Base-by-base conservation (phyloP, 2,329 filamentous ascomycete species). In the Huntiella bhutanensis region DNA sequence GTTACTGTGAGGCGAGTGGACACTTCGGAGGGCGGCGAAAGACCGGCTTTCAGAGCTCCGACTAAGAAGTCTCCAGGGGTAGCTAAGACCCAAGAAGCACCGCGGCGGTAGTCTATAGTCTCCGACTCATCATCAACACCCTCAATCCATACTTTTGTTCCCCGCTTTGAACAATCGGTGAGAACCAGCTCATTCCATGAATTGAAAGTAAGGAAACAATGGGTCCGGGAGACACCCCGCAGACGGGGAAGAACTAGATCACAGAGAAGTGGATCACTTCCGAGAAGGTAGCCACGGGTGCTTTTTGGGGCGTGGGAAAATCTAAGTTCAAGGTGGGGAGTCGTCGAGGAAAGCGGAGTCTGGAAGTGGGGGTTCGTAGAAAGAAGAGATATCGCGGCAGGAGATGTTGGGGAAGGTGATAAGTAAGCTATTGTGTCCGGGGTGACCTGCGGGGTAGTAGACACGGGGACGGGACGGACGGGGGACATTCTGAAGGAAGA, bases 91-190 rank as follows among this genome's bases (percentile, higher is more conserved):
- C 35, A 65, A 52, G 15, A 60, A 49, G 62, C 62, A 65, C 1
- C 59, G 57, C 41, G 60, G 56, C 43, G 59, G 57, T 2, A 53
- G 55, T 41, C 55, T 57, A 49, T 64, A 60, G 33, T 62, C 62
- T 45, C 22, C 2, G 22, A 10, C 8, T 28, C 22, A 28, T 54
- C 58, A 52, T 60, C 59, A 47, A 59, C 58, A 58, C 59, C 62
- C 47, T 63, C 62, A 53, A 62, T 64, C 63, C 63, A 65, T 28
- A 65, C 62, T 42, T 62, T 58, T 1, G 63, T 65, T 11, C 63
- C 63, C 13, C 43, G 33, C 33, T 55, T 55, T 2, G 62, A 64
- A 39, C 58, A 59, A 53, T 65, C 63, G 43, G 59, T 56, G 6
- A 65, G 58, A 3, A 63, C 54, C 34, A 65, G 58, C 22, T 62